Evolutionary conservation across 1,139 yeast genomes (phyloP), one percentile per base, ranked within the genome.

Genomic region (Magnusiomyces ingens): DNA sequence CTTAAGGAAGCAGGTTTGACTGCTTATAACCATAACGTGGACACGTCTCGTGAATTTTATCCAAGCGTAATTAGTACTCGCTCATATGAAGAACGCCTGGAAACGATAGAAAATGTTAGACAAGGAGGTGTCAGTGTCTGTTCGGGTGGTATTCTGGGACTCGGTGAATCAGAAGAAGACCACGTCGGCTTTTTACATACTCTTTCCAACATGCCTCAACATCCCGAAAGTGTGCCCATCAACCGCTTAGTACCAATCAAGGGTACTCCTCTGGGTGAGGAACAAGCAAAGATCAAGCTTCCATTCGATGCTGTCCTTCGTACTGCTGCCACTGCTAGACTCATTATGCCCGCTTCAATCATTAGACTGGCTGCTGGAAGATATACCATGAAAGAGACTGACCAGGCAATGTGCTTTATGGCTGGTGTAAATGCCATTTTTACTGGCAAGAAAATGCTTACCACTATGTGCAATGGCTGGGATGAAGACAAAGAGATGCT

Each of bases 391-490:
- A 82, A 81, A 60, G 93, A 85, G 60, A 73, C 79, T 56, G 91
- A 85, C 61, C 94, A 85, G 64, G 79, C 84, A 55, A 67, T 85
- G 63, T 84, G 91, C 60, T 85, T 85, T 66, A 76, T 84, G 81
- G 81, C 85, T 47, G 94, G 94, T 12, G 82, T 85, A 57, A 85
- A 85, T 68, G 91, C 93, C 15, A 82, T 85, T 50, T 85, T 85
- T 67, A 85, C 93, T 0, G 94, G 94, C 21, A 85, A 85, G 67
- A 81, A 78, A 61, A 85, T 85, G 93, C 71, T 85, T 57, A 85
- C 94, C 2, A 85, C 94, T 2, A 81, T 83, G 83, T 85, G 94
- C 66, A 83, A 81, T 59, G 91, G 90, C 2, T 85, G 93, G 93
- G 89, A 85, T 50, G 93, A 85, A 64, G 94, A 85, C 65, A 83